These are phyloP conservation scores for Claviceps humidiphila DNA, from an alignment of 2,329 filamentous ascomycete genomes.

Conservation along the genomic window DNA sequence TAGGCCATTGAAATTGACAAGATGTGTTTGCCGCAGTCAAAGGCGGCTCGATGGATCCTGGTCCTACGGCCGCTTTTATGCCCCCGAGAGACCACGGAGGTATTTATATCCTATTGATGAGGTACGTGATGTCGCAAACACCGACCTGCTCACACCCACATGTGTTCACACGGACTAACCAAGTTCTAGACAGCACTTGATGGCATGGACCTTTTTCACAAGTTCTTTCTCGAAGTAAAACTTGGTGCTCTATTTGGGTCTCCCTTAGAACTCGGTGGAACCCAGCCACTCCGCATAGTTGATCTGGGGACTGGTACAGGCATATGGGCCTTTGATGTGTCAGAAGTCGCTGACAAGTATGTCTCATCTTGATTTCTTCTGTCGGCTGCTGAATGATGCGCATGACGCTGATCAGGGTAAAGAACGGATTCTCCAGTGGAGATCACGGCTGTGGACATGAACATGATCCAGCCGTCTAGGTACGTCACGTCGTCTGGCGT, in stretches of 20 bases:
- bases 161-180: background rate
- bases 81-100: conserved; percentile 51
- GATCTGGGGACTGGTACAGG: conserved; percentile 77
- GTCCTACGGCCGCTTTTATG: conserved; percentile 59
- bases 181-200: conserved; percentile 51
- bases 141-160: background rate
- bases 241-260: conserved; percentile 21
- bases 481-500: conserved; percentile 11
- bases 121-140: conserved; percentile 28
- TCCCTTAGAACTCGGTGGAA: conserved; percentile 7
- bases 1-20: background rate
- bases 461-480: conserved; percentile 26
- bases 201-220: conserved; percentile 71
- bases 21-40: background rate
- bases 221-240: conserved; percentile 56
- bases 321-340: conserved; percentile 83
- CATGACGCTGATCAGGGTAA: background rate
- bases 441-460: conserved; percentile 26
- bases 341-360: conserved; percentile 25
- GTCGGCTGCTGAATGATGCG: background rate
- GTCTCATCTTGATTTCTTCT: background rate
- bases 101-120: conserved; percentile 71
- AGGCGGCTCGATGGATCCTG: conserved; percentile 15
- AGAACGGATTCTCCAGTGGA: conserved; percentile 5
- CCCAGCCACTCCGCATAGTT: conserved; percentile 29